Conservation (phyloP, 176 grass and related monocot genomes). For the Eleusine coracana region DNA sequence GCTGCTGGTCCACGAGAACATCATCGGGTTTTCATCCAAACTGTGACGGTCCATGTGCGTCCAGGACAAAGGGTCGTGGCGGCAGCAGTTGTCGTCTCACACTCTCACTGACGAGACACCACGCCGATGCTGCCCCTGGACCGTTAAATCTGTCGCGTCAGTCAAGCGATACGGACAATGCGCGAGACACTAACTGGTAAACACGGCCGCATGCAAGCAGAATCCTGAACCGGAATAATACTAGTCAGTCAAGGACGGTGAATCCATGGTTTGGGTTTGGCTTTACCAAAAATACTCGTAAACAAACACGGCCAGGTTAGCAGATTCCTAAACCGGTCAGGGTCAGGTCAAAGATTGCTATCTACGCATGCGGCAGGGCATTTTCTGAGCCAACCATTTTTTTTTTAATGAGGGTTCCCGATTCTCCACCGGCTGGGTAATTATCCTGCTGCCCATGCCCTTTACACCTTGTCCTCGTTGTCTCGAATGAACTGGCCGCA, state of each 20-base stretch:
- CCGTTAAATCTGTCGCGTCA: neutral
- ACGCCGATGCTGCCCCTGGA: neutral
- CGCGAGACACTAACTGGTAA: neutral
- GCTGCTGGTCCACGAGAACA: neutral
- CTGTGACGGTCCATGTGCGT: neutral
- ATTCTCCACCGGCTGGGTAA: constrained; percentile 15
- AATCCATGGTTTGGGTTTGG: neutral
- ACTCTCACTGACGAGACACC: neutral
- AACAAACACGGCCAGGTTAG: neutral
- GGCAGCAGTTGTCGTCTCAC: neutral
- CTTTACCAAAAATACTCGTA: neutral
- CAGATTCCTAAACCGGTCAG: neutral
- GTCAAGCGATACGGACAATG: neutral
- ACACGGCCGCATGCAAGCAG: too few species aligned
- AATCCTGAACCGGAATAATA: too few species aligned
- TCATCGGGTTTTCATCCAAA: neutral
- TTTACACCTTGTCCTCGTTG: constrained; percentile 33
- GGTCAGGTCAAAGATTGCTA: constrained; percentile 26
- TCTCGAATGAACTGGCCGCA: neutral
- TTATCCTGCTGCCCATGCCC: neutral
- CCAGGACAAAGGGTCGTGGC: neutral
- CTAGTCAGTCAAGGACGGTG: neutral
- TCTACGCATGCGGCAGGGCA: neutral
- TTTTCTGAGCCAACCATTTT: neutral
- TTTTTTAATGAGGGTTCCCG: neutral